Evolutionary conservation across 2,329 filamentous ascomycete genomes (phyloP), one percentile per base, ranked within the genome.

Genomic region (Aschersonia sp.): DNA sequence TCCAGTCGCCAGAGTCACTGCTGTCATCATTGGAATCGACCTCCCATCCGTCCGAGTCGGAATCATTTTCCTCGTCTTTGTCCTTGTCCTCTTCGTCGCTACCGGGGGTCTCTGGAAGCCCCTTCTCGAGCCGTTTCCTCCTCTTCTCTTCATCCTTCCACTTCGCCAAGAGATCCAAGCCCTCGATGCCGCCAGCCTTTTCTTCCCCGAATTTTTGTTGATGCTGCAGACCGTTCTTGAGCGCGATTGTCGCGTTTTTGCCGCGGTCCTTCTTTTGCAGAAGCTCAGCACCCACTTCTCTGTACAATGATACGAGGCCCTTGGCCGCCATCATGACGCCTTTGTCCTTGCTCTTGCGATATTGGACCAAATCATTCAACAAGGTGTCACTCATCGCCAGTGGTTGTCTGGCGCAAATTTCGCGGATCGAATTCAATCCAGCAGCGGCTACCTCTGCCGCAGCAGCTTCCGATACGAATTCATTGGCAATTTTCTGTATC

Each of bases 241-340:
- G 69, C 12, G 82, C 82, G 61, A 98, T 89, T 1, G 87, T 80
- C 10, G 92, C 92, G 47, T 88, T 81, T 69, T 94, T 94, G 57
- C 92, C 92, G 56, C 92, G 79, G 61, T 96, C 92, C 59, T 85
- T 80, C 72, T 87, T 94, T 65, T 83, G 84, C 50, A 98, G 70
- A 68, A 97, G 77, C 55, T 94, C 86, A 0, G 92, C 87, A 37
- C 84, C 88, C 11, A 95, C 85, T 60, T 97, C 89, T 55, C 92
- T 76, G 69, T 94, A 98, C 5, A 98, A 72, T 30, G 87, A 87
- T 42, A 98, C 71, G 6, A 98, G 71, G 53, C 92, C 90, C 63
- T 92, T 90, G 11, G 90, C 88, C 6, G 92, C 92, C 92, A 98
- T 97, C 78, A 94, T 89, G n/a, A 92, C 86, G 50, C 90, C 89